Base-by-base conservation (phyloP, 805 yeast genomes). In the Metschnikowia shivogae region DNA sequence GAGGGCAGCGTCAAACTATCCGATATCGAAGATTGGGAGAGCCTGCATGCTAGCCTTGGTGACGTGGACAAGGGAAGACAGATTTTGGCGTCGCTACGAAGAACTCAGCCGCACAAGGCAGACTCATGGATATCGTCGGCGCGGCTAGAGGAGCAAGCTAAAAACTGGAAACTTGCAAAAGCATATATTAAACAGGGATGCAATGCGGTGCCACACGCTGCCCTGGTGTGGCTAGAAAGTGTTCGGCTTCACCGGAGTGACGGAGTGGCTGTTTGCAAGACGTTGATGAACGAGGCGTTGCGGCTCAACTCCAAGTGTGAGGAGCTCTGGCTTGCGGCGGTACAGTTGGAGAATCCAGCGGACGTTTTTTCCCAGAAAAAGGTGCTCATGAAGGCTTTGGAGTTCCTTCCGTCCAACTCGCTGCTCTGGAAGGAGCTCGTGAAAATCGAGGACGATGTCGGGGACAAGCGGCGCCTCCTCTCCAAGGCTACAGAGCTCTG, bases 61-160 rank as follows among this genome's bases (percentile, higher is more conserved):
- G 45, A 44, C 30, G 39, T 46, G 32, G 68, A 69, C 36, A 80
- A 77, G 48, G 79, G 82, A 31, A 67, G 93, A 31, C 57, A 72
- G 2, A 68, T 89, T 7, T 70, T 90, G 37, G 68, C 77, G n/a
- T 82, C 89, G 3, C 74, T 86, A 51, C 72, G 95, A 30, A 78
- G 77, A 51, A 67, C 88, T 0, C 84, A 87, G 54, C 96, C 97
- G 0, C 63, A 67, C 34, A 83, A 81, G 46, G 77, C 95, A 0
- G 77, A 78, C 39, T 86, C 85, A 4, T 92, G 96, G 96, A 85
- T 92, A 19, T 88, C 95, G 0, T 78, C 89, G 39, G 95, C 96
- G 0, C 65, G 88, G 38, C 60, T 89, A 8, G 98, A 92, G 58
- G 84, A 79, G 52, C 76, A 74, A 36, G 84, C 82, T 1, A 73